Base-by-base conservation (phyloP, 257 asterid genomes). In the Nicotiana tabacum region DNA sequence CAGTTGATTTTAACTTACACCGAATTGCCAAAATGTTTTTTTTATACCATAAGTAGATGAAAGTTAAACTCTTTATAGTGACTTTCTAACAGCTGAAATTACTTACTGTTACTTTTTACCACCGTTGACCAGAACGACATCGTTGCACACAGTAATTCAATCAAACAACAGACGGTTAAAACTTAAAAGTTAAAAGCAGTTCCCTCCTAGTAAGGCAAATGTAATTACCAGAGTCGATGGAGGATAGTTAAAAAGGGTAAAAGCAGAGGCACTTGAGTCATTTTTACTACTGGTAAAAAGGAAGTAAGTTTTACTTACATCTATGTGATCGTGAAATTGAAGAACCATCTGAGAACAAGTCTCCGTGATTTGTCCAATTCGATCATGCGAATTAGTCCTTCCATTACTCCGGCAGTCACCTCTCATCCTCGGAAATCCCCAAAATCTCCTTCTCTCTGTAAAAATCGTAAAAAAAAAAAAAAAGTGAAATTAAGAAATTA, bases 321-420 rank as follows among this genome's bases (percentile, higher is more conserved):
- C 90, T 61, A 90, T 87, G 84, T 84, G 88, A 84, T 86, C 88
- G 83, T 88, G 92, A 82, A 91, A 89, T 86, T 94, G 94, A 83
- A 92, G 94, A 89, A 92, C 96, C 98, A 94, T 92, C 86, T 91
- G 91, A 81, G 98, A 94, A 83, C 97, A 94, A 16, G 94, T 86
- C 58, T 94, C 96, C 5, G 98, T 90, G 83, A 94, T 90, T 89
- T 90, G 92, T 35, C 86, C 81, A 10, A 91, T 85, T 76, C 93
- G 93, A 89, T 92, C 96, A 80, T 92, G 90, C 29, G 87, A 79
- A 66, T 82, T 81, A 32, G 70, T 57, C 48, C 77, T 77, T 74
- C 84, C 92, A 61, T 72, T 65, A 77, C 90, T 84, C 29, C 91
- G 91, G 72, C 84, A 80, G 53, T 89, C 93, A 35, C 93, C 93